Evolutionary conservation across 2,329 filamentous ascomycete species (phyloP).

Genomic region (Scedosporium dehoogii): DNA sequence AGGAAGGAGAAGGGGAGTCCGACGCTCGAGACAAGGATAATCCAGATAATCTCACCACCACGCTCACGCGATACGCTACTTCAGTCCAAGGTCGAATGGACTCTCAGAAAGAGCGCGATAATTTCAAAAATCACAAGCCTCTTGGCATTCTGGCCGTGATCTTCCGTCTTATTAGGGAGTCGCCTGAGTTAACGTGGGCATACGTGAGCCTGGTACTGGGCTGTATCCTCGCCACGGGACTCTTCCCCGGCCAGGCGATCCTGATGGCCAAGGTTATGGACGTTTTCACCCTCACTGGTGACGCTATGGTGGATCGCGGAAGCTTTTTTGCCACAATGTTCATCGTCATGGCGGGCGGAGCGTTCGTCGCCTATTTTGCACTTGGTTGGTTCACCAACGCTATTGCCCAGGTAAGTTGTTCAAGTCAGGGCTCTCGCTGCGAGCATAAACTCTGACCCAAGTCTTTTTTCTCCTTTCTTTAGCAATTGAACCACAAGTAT

Average conservation of each 20-base stretch:
- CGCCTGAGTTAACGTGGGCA: slow-evolving; percentile 24
- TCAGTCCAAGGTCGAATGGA: slow-evolving; percentile 20
- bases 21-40: slow-evolving; percentile 11
- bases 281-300: slow-evolving; percentile 20
- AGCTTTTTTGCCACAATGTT: slow-evolving; percentile 50
- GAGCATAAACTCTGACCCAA: too few species aligned
- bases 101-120: slow-evolving; percentile 23
- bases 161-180: slow-evolving; percentile 24
- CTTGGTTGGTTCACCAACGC: slow-evolving; percentile 26
- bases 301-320: slow-evolving; percentile 21
- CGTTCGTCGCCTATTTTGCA: slow-evolving; percentile 31
- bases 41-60: slow-evolving; percentile 1
- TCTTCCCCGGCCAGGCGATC: slow-evolving; percentile 31
- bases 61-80: slow-evolving; percentile 12
- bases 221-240: slow-evolving; percentile 18
- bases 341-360: slow-evolving; percentile 38
- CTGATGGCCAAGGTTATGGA: slow-evolving; percentile 29
- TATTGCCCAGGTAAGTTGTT: slow-evolving; percentile 24
- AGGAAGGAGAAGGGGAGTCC: slow-evolving; percentile 4
- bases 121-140: slow-evolving; percentile 24
- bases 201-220: slow-evolving; percentile 23
- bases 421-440: slow-evolving; percentile 15
- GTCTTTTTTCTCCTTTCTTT: background rate
- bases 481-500: slow-evolving; percentile 14
- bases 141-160: slow-evolving; percentile 20